Base-by-base conservation (phyloP, 2,329 filamentous ascomycete species). In the Colletotrichum liaoningense region DNA sequence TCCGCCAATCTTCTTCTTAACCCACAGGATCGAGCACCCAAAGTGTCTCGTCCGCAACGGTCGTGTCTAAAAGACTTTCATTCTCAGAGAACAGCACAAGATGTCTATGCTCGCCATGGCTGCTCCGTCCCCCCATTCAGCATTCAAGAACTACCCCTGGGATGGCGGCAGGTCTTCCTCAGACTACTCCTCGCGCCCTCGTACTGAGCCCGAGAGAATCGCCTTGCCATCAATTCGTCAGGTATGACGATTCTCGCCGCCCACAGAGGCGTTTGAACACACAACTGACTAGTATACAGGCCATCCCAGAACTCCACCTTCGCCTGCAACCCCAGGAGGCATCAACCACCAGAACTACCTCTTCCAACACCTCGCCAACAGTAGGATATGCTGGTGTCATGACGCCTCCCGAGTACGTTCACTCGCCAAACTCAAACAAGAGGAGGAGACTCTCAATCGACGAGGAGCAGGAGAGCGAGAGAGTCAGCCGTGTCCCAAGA, bases 71-170 rank as follows among this genome's bases (percentile, higher is more conserved):
- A 16, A 74, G 74, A 79, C 75, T 74, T 77, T 74, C 76, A 75
- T 67, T 75, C 66, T 24, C 75, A 74, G 58, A 75, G 76, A 77
- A 72, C 76, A 75, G 65, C 73, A 79, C 79, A 87, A 84, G 55
- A 88, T 88, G 86, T 87, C 86, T 79, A 85, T 85, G 78, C 82
- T 88, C 77, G 83, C 86, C 74, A 88, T 87, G 81, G 79, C 85
- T 74, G 80, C 83, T 64, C 81, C 85, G 16, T 79, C 84, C 65
- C 79, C 83, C 49, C 83, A 85, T 74, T 78, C 83, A 63, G 80
- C 80, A 42, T 87, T 86, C 77, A 80, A 80, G 74, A 82, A 85
- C 38, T 81, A 81, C 42, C 76, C 80, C 22, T 87, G 84, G 85
- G 82, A 84, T 65, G 78, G 81, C 38, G 71, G 78, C 74, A 79